Evolutionary conservation across 805 yeast species (phyloP), one percentile per base, ranked within the genome.

Genomic region (Jamesozyma hellenica): DNA sequence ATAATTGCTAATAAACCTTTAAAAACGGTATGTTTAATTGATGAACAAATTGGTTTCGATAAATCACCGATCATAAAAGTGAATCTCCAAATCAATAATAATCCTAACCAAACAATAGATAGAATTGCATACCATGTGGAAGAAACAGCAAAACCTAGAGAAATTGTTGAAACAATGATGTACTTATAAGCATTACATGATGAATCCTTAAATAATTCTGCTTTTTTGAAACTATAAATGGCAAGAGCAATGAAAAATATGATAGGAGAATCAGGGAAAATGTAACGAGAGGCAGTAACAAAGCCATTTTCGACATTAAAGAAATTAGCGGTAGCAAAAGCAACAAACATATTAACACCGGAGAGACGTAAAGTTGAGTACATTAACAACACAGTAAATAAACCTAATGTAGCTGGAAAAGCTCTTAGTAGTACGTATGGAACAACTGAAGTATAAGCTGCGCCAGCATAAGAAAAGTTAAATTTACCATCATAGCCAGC

Each of bases 71-170:
- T 58, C 42, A 76, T 56, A 45, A 81, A 70, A 83, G 85, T 79
- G 46, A 82, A 55, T 51, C 79, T 82, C 55, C 70, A 66, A 10
- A 72, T 58, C 50, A 80, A 78, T 43, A 71, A 56, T 3, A 69
- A 39, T 42, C 90, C 92, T 45, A 77, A 72, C 90, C 90, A 83
- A 8, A 78, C 80, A 43, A 83, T 55, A 16, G 90, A 81, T 63
- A 80, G 81, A 28, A 80, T 61, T 46, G 90, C 92, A 35, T 79
- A 88, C 92, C 92, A 83, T 60, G 82, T 83, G 27, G 88, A 75
- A 19, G 82, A 72, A 17, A 77, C 62, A 3, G 90, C 81, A 42
- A 81, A 66, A 41, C 94, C 94, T 42, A 82, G 63, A 17, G 77
- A 75, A 40, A 77, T 54, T 48, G 82, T 82, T 36, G 84, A 70